Evolutionary conservation across 1,139 yeast species (phyloP), one percentile per base, ranked within the genome.

Genomic region (Debaryomycetaceae sp.): DNA sequence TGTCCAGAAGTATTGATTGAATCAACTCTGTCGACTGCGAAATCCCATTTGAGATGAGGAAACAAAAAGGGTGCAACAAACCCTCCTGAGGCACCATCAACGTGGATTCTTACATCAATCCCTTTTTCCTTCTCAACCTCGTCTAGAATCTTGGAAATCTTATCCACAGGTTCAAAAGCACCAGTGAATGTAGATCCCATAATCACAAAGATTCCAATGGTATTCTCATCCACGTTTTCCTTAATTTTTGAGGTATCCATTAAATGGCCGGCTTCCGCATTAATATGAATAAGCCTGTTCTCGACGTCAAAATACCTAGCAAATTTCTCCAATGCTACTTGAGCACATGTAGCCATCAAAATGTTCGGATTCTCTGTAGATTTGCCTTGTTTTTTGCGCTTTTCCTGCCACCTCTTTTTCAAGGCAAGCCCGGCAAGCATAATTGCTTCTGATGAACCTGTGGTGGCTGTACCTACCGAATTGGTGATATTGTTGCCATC

Each of bases 301-400:
- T 90, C 97, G 42, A 90, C 97, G 56, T 90, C 97, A 66, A 90
- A 90, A 67, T 90, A 90, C 43, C 95, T 75, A 24, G 97, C 97
- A 70, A 90, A 90, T 68, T 90, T 90, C 68, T 90, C 97, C 58
- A 90, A 74, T 0, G 97, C 97, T 41, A 90, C 97, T 66, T 90
- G 97, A 42, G 95, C 95, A 65, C 93, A 88, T 36, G 93, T 75
- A n/a, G 97, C 96, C 97, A 90, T 89, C 51, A 90, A 70, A 57
- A 90, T 87, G 65, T 90, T 90, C 48, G 97, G 97, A 49, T 78
- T 79, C 37, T 70, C 78, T 42, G 65, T 68, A 37, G 85, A 75
- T 53, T 80, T 79, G 6, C 91, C 91, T 27, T 71, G 71, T 5
- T 72, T 81, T 58, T 67, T 74, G 57, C 83, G 80, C 53, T 71